Conservation (phyloP, 2,329 filamentous ascomycete genomes). For the Cladosporium oxysporum region DNA sequence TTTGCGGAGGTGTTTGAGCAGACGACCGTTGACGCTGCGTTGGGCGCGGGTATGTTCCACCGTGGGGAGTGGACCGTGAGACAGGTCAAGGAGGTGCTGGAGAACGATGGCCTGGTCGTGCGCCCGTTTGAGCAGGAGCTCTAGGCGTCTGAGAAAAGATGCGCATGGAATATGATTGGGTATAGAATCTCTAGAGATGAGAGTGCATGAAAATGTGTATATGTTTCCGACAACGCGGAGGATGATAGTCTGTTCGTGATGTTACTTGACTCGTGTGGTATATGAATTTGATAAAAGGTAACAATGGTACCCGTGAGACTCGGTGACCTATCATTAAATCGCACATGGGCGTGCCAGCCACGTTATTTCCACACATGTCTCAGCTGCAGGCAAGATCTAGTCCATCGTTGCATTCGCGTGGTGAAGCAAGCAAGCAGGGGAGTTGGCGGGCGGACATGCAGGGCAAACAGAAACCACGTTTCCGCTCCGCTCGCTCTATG, state of each 20-base stretch:
- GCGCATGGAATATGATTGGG: not conserved
- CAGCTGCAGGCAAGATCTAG: not conserved
- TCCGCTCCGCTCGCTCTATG: not conserved
- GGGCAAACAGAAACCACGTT: not conserved
- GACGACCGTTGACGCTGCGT: slow-evolving; percentile 85
- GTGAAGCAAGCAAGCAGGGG: not conserved
- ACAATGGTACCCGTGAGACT: not conserved
- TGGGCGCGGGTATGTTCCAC: slow-evolving; percentile 98
- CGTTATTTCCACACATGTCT: slow-evolving; percentile 3
- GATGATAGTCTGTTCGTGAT: not conserved
- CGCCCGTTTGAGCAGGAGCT: slow-evolving; percentile 68
- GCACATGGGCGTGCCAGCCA: slow-evolving; percentile 4
- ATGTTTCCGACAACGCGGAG: not conserved
- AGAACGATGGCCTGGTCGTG: slow-evolving; percentile 71
- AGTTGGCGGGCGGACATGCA: not conserved
- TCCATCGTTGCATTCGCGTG: not conserved
- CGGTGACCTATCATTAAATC: not conserved
- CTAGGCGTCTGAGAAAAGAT: not conserved
- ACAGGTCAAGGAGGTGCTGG: slow-evolving; percentile 85
- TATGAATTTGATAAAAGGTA: not conserved
- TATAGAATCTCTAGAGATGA: not conserved
- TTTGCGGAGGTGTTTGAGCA: slow-evolving; percentile 87
- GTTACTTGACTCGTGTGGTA: not conserved
- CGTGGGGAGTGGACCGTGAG: slow-evolving; percentile 90
- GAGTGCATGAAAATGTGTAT: not conserved